Evolutionary conservation across 129 eudicot genomes (phyloP), one percentile per base, ranked within the genome.

Genomic region (Oenanthe sinensis): DNA sequence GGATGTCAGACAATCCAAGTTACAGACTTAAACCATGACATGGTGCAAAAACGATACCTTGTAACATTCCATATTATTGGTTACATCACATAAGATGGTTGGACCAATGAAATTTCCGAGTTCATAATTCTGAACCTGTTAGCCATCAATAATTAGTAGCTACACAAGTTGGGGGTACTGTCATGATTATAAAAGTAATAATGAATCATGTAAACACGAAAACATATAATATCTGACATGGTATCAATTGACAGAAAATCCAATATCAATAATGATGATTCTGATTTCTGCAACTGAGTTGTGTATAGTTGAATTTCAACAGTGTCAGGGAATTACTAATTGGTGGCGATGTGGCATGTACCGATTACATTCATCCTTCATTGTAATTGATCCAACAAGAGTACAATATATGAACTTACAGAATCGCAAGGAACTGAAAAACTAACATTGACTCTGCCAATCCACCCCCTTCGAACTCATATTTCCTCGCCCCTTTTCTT

Each of bases 21-120:
- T 17, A 49, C 55, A 67, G 54, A 67, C 20, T 19, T 50, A 63
- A 44, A 68, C 14, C 62, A 75, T 77, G 75, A 73, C 17, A 74
- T 8, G 52, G 14, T 74, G 78, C 65, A 70, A 24, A 77, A 48
- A 37, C 17, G 52, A 81, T 82, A 92, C 97, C 96, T 84, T 92
- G 87, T 85, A 88, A 83, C 96, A 88, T 44, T 77, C 93, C 93
- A 90, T 90, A 71, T 84, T 88, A 71, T 87, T 89, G 37, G 87
- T 87, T 79, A 90, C 88, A 70, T 90, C 90, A 75, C 87, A 85
- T 81, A 92, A 88, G 83, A 92, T 92, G 43, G 93, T 85, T 36
- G 97, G 96, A 60, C 97, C 96, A 54, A 92, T 84, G 82, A 92
- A 92, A 81, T 90, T 90, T 43, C 97, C 97, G 89, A 85, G 79